Base-by-base conservation (phyloP, 2,329 filamentous ascomycete species). In the Paramyrothecium sp. region DNA sequence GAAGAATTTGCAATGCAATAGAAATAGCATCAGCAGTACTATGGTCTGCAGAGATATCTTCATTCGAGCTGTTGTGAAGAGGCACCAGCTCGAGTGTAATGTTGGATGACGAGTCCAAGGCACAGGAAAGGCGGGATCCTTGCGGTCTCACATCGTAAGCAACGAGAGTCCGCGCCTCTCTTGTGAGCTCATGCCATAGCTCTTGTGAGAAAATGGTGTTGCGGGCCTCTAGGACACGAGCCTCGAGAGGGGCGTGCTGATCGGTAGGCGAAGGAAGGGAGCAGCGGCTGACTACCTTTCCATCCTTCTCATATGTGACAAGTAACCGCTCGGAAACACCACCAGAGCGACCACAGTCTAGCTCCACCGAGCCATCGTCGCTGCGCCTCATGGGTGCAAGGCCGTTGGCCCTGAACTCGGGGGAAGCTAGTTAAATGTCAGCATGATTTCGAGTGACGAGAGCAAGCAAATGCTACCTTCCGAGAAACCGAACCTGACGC, bases 401-500 rank as follows among this genome's bases (percentile, higher is more conserved):
- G n/a, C 92, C 92, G 30, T 87, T 88, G 61, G 89, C 76, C 59
- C 80, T 81, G 63, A 88, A 87, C 21, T 84, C 80, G 5, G 82
- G 74, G 1, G 83, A 78, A 22, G 85, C 83, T 78, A 58, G 63
- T 8, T 7, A 7, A 41, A 3, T 12, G 63, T 77, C 56, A 77
- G 72, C 33, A 63, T 20, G 17, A n/a, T 16, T 11, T 5, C 20
- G 13, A 48, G 19, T 11, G 5, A 55, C 4, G 12, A 23, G 33
- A 33, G 20, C 22, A 7, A 44, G 13, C 13, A 44, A 16, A 44
- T 44, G 26, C 11, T 72, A 83, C 83, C 83, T 77, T 97, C 94
- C 13, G 89, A 82, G 68, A 96, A 96, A 8, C 94, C 95, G 73
- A 94, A 97, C 61, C 90, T 87, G 38, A 98, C 94, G 20, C 89